Evolutionary conservation across 306 rosid species (phyloP).

Genomic region (Malus orientalis): DNA sequence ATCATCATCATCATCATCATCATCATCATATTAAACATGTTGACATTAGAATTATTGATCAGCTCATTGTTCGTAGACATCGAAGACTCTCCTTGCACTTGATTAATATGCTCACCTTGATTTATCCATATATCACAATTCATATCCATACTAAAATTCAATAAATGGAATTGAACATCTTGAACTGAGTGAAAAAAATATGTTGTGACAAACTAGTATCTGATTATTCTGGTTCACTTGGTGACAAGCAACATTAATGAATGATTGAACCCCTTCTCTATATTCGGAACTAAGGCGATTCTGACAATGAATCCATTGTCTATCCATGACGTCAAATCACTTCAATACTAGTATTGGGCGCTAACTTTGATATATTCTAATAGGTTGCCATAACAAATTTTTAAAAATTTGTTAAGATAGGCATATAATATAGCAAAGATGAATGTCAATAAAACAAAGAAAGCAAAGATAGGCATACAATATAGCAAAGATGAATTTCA

Average conservation of each 20-base stretch:
- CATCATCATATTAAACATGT: neutral
- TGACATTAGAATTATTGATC: neutral
- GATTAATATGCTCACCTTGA: neutral
- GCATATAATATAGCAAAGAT: too few relatives aligned
- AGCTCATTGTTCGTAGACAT: neutral
- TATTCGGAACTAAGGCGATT: neutral
- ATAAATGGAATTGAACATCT: neutral
- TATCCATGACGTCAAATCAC: neutral
- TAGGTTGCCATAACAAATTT: too few relatives aligned
- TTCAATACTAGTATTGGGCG: too few relatives aligned
- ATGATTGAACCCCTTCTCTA: neutral
- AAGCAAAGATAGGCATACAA: too few relatives aligned
- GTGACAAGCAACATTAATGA: neutral
- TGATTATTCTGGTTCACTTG: neutral
- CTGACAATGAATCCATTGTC: neutral
- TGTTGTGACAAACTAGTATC: neutral
- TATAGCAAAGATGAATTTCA: too few relatives aligned
- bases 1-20: neutral
- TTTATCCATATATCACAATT: neutral
- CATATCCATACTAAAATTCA: neutral
- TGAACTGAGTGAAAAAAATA: too few relatives aligned
- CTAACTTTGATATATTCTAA: too few relatives aligned
- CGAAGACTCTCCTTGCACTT: neutral
- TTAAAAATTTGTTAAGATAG: too few relatives aligned
- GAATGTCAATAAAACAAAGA: too few relatives aligned